Evolutionary conservation across 176 grass and related monocot genomes (phyloP), one percentile per base, ranked within the genome.

Genomic region (Poa pratensis): DNA sequence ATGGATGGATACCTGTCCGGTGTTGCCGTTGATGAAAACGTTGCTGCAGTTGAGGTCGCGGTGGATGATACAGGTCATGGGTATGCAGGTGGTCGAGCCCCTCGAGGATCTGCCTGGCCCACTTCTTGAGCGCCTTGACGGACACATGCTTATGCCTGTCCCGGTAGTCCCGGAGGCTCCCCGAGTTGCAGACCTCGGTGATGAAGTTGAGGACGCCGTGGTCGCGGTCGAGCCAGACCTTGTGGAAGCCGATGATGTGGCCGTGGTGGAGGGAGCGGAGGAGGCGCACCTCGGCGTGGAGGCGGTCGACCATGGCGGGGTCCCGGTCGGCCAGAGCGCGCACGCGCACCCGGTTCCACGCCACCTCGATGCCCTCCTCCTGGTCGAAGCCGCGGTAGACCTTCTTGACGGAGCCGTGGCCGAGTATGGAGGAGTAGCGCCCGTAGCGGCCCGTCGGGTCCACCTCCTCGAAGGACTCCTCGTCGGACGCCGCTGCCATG

Each of bases 11-110:
- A 98, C 96, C 93, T 98, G 87, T n/a, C 96, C 96, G 17, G 88
- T 85, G 87, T 98, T 98, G 83, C 96, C 96, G 66, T 98, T 98
- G 90, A 98, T 98, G 91, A 98, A 98, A 27, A 98, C 88, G 80
- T 98, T 98, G 80, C 93, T 95, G 86, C 96, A 99, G 69, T 99
- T 99, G 79, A 99, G 89, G 53, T 99, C 91, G n/a, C 94, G 92
- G 79, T 99, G 96, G 80, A 98, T 98, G 87, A 98, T 93, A 85
- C 96, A 98, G 4, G 10, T 95, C 96, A 30, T 94, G 91, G 10
- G 84, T 92, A 84, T 95, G 93, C 69, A 98, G 90, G 83, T 95
- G 91, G 82, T 98, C 67, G 79, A 98, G 91, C 0, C 96, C 96
- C 63, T 83, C 65, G 30, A 98, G 89, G 73, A 98, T 88, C 87